Percentiles rank a stretch among this genome's conserved stretches.
Conservation (phyloP, 2,329 filamentous ascomycete genomes). For the Aureobasidium sp. region DNA sequence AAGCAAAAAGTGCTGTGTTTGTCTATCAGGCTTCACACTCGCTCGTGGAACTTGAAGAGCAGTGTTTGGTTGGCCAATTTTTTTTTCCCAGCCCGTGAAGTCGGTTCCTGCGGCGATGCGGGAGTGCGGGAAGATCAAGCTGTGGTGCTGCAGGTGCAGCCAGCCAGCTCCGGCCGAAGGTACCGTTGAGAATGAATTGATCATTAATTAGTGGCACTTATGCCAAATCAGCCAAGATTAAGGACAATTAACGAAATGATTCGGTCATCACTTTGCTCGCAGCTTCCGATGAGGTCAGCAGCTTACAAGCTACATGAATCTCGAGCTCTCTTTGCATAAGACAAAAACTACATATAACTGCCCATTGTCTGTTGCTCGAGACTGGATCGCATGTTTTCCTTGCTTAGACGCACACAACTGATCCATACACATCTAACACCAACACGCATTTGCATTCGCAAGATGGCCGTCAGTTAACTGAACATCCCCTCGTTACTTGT, state of each 20-base stretch:
- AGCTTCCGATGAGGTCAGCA: conserved; percentile 11
- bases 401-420: conserved; percentile 9
- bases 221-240: neutral
- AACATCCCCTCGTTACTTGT: neutral
- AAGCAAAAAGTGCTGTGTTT: neutral
- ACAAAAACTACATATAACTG: neutral
- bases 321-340: neutral
- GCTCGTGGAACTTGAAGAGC: neutral
- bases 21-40: neutral
- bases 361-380: neutral
- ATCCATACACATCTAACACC: conserved; percentile 1
- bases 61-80: neutral
- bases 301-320: neutral
- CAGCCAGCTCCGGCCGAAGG: neutral
- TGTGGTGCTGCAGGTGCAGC: neutral
- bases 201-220: neutral
- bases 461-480: conserved; percentile 13
- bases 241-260: neutral
- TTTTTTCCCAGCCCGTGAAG: neutral
- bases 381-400: conserved; percentile 5
- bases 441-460: conserved; percentile 11
- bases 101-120: conserved; percentile 11
- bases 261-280: neutral
- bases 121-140: conserved; percentile 8
- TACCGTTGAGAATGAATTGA: neutral